Conservation (phyloP, 176 grass and related monocot species). For the Elymus sibiricus region DNA sequence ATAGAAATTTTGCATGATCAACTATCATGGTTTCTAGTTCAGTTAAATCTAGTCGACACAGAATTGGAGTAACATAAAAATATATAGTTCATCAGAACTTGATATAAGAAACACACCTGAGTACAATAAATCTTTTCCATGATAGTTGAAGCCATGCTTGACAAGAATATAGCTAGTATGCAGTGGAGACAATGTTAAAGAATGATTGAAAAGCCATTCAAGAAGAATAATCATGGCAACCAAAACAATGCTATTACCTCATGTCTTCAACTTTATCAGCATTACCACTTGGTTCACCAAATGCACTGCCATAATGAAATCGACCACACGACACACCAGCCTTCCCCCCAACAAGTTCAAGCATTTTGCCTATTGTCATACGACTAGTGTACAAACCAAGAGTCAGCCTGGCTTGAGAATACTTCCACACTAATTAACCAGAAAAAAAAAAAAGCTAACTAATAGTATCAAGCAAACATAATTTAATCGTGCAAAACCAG, state of each 20-base stretch:
- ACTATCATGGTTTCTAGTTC: no score
- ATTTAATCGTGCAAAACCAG: not conserved
- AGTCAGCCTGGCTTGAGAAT: slow-evolving; percentile 1
- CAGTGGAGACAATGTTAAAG: slow-evolving; percentile 20
- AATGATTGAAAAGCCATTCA: not conserved
- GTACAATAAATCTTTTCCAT: slow-evolving; percentile 89
- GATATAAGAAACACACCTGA: slow-evolving; percentile 45
- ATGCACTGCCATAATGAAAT: slow-evolving; percentile 88
- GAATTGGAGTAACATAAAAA: not conserved
- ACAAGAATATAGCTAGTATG: slow-evolving; percentile 63
- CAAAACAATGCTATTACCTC: slow-evolving; percentile 38
- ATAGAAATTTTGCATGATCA: no score
- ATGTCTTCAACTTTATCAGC: slow-evolving; percentile 89
- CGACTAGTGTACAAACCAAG: slow-evolving; percentile 40
- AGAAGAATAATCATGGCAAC: not conserved
- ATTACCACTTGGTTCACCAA: slow-evolving; percentile 83
- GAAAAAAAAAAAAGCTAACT: not conserved
- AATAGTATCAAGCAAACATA: not conserved
- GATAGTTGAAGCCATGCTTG: slow-evolving; percentile 86
- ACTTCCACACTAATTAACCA: not conserved
- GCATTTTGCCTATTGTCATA: slow-evolving; percentile 98
- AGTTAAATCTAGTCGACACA: no score
- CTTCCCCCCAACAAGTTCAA: slow-evolving; percentile 90
- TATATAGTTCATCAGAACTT: not conserved
- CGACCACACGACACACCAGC: slow-evolving; percentile 73